These are phyloP conservation scores for Ophiocordyceps polyrhachis-furcata DNA, from an alignment of 2,329 filamentous ascomycete genomes.

Conservation along the genomic window DNA sequence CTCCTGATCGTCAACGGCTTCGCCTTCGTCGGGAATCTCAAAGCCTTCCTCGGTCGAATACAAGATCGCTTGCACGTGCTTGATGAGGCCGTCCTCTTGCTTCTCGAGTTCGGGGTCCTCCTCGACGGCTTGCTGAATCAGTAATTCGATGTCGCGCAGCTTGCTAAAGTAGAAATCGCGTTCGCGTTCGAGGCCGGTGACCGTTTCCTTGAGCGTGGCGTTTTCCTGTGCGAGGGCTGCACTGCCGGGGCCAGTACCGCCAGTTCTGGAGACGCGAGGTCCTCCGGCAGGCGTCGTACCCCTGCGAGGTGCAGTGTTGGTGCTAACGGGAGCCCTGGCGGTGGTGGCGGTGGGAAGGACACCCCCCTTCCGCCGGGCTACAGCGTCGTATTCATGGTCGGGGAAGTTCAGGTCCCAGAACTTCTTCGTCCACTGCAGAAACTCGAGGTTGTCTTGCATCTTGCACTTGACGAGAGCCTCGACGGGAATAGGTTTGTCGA, in stretches of 20 bases:
- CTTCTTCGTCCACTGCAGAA: conserved; percentile 88
- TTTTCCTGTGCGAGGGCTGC: conserved; percentile 74
- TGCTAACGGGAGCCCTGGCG: conserved; percentile 27
- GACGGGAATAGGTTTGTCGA: conserved; percentile 83
- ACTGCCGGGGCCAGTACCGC: conserved; percentile 38
- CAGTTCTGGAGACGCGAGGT: conserved; percentile 26
- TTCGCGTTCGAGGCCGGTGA: conserved; percentile 86
- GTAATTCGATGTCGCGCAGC: conserved; percentile 84
- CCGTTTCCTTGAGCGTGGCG: conserved; percentile 77
- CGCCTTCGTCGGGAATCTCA: conserved; percentile 69
- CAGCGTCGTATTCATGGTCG: conserved; percentile 88
- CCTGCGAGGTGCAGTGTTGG: conserved; percentile 30
- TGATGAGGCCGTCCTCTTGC: conserved; percentile 79
- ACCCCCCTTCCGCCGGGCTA: conserved; percentile 64
- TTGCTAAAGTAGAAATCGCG: conserved; percentile 99
- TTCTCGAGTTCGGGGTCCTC: conserved; percentile 85
- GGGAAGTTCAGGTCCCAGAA: conserved; percentile 99
- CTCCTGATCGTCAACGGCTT: conserved; percentile 59
- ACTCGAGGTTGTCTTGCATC: conserved; percentile 99
- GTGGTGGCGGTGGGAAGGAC: conserved; percentile 33
- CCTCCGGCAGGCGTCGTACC: conserved; percentile 39
- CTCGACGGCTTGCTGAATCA: conserved; percentile 85
- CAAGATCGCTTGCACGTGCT: conserved; percentile 89
- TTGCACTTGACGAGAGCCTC: conserved; percentile 89
- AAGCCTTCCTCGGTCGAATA: conserved; percentile 93